A percentile compares a stretch with the other conserved stretches of the same genome.
Conservation (phyloP, 2,329 filamentous ascomycete species). For the Aspergillus fructus region DNA sequence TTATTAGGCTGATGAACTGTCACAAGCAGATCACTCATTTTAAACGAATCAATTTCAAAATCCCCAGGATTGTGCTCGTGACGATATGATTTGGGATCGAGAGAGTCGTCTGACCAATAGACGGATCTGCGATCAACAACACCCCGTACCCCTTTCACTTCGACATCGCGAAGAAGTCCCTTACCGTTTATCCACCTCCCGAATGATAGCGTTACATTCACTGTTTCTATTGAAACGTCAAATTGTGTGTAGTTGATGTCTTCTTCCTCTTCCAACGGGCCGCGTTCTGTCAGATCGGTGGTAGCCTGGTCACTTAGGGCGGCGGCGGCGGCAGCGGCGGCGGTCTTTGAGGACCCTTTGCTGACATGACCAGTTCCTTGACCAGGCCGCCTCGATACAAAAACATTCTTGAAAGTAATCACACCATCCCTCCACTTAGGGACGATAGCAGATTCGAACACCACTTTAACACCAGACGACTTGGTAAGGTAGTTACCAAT, state of each 20-base stretch:
- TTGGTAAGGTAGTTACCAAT: constrained; percentile 93
- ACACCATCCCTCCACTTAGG: constrained; percentile 94
- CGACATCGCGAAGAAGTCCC: constrained; percentile 84
- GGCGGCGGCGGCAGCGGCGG: constrained; percentile 78
- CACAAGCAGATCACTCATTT: constrained; percentile 87
- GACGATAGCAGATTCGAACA: constrained; percentile 97
- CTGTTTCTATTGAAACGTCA: constrained; percentile 88
- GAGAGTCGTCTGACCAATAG: constrained; percentile 63
- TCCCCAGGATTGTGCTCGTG: constrained; percentile 87
- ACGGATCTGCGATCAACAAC: constrained; percentile 89
- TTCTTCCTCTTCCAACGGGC: constrained; percentile 56
- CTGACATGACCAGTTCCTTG: constrained; percentile 78
- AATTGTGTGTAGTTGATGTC: constrained; percentile 98
- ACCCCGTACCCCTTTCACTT: constrained; percentile 88
- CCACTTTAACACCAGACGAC: constrained; percentile 86
- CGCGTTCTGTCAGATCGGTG: constrained; percentile 39
- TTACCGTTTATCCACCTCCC: constrained; percentile 99
- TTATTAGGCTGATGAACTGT: constrained; percentile 86
- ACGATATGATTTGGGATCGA: constrained; percentile 83
- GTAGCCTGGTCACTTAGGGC: constrained; percentile 48
- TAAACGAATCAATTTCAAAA: constrained; percentile 96
- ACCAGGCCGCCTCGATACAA: constrained; percentile 86
- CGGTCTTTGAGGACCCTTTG: constrained; percentile 83
- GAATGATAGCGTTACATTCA: constrained; percentile 95
- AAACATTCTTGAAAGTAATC: constrained; percentile 95